Base-by-base conservation (phyloP, 2,329 filamentous ascomycete genomes). In the Alternaria ethzedia region DNA sequence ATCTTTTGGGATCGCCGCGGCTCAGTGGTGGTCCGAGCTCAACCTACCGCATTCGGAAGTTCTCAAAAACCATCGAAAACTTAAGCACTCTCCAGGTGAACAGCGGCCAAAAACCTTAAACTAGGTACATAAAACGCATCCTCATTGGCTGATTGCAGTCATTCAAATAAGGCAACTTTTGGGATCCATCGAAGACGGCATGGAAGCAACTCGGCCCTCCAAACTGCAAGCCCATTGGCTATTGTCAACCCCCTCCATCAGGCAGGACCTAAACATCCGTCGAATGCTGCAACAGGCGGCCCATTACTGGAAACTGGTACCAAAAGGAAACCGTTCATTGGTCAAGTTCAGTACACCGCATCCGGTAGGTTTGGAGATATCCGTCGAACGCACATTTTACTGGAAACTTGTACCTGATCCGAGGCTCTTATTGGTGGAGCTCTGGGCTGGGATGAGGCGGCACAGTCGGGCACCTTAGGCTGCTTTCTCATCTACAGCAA, bases 11-110 rank as follows among this genome's bases (percentile, higher is more conserved):
- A 49, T 62, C 30, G 49, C 41, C 32, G 25, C 47, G 23, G 25
- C 41, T 20, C 23, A 17, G 36, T 51, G 57, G n/a, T 60, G 61
- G 45, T 43, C 61, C 32, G n/a, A 60, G 61, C 61, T 63, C 45
- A 52, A 46, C 13, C 20, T 60, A 21, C 61, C 61, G 11, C 13
- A 54, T 54, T 5, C 7, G 49, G 57, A 9, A 59, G 36, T 4
- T 26, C 6, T 3, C 10, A 20, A 52, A 20, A 45, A 20, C 56
- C 47, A 52, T 59, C 36, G 36, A 41, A 41, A 5, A 11, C n/a
- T 3, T 0, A 3, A 41, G 36, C 36, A 41, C 36, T 41, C 36
- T 10, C 36, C 9, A 41, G n/a, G 36, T 41, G n/a, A 2, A 41
- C 36, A 41, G 36, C 36, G 32, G 9, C 36, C n/a, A 41, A 41